Conservation (phyloP, 495 filamentous ascomycete genomes). For the Podospora conica region DNA sequence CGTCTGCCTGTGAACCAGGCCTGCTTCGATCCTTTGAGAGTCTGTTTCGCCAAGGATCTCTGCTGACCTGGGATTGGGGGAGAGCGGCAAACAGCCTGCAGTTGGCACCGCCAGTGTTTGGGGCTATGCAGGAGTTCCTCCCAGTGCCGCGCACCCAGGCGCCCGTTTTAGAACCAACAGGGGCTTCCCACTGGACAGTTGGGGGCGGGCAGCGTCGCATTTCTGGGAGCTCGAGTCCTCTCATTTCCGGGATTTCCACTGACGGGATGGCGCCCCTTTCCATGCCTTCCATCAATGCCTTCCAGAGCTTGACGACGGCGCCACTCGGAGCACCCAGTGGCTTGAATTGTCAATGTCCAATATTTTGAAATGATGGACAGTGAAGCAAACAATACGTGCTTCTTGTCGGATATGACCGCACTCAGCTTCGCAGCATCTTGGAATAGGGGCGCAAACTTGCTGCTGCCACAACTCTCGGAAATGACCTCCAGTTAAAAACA, state of each 20-base stretch:
- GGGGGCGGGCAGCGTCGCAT: neutral
- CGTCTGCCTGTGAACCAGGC: neutral
- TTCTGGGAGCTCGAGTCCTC: neutral
- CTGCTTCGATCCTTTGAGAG: neutral
- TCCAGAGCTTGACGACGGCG: neutral
- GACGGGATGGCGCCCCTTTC: neutral
- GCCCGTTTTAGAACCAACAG: neutral
- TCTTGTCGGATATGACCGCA: neutral
- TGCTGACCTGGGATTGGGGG: neutral
- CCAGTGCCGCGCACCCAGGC: neutral
- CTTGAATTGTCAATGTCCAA: neutral
- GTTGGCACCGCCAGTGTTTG: neutral
- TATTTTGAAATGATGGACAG: neutral
- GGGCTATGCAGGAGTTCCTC: neutral
- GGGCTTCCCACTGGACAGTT: neutral
- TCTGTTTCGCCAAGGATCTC: neutral
- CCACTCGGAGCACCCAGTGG: neutral
- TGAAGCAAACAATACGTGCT: neutral
- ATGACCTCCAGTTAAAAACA: neutral
- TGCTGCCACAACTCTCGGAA: neutral
- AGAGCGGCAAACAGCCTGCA: neutral
- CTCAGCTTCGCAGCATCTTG: neutral
- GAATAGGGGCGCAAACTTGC: neutral
- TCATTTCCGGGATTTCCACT: neutral
- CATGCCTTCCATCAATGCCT: too few species aligned